Conservation (phyloP, 1,284 basidiomycete genomes). For the Megacollybia platyphylla region DNA sequence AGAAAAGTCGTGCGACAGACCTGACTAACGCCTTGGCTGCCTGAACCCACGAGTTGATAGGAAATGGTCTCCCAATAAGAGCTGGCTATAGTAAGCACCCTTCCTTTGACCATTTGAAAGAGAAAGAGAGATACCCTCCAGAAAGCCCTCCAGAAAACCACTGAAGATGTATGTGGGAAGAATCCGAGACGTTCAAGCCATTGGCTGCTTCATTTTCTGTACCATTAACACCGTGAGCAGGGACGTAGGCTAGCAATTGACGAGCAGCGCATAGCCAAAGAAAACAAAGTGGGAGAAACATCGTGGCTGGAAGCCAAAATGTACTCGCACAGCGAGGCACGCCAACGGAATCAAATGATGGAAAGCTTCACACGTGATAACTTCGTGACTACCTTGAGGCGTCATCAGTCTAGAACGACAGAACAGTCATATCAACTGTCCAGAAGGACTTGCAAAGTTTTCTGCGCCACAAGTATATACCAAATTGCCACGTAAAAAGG, state of each 20-base stretch:
- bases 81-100: slow-evolving; percentile 15
- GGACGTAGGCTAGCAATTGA: slow-evolving; percentile 38
- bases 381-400: no score
- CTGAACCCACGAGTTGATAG: slow-evolving; percentile 41
- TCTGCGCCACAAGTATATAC: slow-evolving; percentile 37
- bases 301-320: neutral
- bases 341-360: no score
- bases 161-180: slow-evolving; percentile 44
- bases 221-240: slow-evolving; percentile 60
- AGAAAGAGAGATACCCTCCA: slow-evolving; percentile 8
- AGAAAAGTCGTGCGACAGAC: slow-evolving; percentile 19
- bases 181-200: slow-evolving; percentile 39
- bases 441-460: slow-evolving; percentile 3
- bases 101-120: neutral
- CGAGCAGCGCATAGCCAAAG: neutral
- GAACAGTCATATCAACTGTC: slow-evolving; percentile 3
- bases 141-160: slow-evolving; percentile 44
- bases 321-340: no score
- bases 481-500: slow-evolving; percentile 62
- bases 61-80: slow-evolving; percentile 42
- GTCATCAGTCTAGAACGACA: neutral
- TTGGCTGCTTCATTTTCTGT: slow-evolving; percentile 35
- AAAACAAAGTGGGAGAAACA: neutral
- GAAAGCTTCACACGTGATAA: no score
- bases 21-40: slow-evolving; percentile 35